Base-by-base conservation (phyloP, 2,329 filamentous ascomycete species). In the Sordariomycetes sp. region DNA sequence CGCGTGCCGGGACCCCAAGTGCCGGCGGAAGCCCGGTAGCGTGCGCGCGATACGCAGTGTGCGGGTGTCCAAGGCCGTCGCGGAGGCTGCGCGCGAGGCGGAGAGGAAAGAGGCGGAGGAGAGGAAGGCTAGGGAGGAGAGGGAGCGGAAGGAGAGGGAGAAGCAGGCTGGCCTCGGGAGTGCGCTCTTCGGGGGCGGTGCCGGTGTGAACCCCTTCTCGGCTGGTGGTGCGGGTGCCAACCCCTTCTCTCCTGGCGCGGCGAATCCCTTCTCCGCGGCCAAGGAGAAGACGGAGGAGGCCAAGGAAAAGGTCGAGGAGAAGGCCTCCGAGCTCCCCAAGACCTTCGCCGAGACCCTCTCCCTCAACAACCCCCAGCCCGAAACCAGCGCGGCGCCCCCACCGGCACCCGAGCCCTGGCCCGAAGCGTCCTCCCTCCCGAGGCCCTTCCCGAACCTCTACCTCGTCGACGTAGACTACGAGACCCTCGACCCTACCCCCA, bases 381-480 rank as follows among this genome's bases (percentile, higher is more conserved):
- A 54, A 12, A 52, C 65, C n/a, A 58, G 72, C 42, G 54, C 53
- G 22, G 60, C 67, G 17, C 64, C 68, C 36, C 20, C n/a, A 13
- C 65, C 68, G 0, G 75, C 81, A 0, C 72, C 79, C 1, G 81
- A 90, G 62, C 86, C 89, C 10, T 97, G 91, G 91, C 92, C 92
- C 0, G 67, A 78, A 13, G 72, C 76, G 45, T 76, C 81, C 1
- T 71, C 77, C 0, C 85, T 88, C 62, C 87, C 89, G 0, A 60
- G 75, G 1, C 76, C 90, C 0, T 97, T 91, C 70, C 86, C 89
- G 0, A 73, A 80, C 34, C 87, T 86, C 66, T 89, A 90, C 73
- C 82, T 92, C 52, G 77, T 86, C 55, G 94, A 97, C 63, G 92
- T 92, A 55, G 92, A 96, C 66, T 95, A 89, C 71, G 94, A 99